Percentiles rank a stretch among this genome's conserved stretches.
Conservation (phyloP, 306 rosid species). For the Sicyos baderoa region DNA sequence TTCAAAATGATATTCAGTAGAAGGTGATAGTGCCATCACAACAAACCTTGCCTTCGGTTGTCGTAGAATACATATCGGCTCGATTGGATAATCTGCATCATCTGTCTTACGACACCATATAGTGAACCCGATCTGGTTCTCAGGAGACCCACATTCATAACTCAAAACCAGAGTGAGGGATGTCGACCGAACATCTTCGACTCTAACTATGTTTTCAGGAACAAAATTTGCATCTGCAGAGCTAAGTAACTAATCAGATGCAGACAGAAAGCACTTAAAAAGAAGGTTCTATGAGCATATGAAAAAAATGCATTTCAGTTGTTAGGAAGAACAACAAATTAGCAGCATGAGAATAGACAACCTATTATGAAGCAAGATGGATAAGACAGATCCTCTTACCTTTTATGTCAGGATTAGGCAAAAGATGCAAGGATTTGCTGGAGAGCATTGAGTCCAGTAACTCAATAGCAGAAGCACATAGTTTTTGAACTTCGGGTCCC, state of each 20-base stretch:
- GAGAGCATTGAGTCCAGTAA: constrained; percentile 53
- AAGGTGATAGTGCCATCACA: constrained; percentile 50
- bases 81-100: constrained; percentile 44
- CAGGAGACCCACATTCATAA: constrained; percentile 35
- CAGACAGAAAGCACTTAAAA: not conserved
- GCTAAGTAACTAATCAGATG: constrained; percentile 12
- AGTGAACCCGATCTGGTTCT: constrained; percentile 34
- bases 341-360: not conserved
- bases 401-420: constrained; percentile 31
- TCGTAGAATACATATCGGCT: constrained; percentile 47
- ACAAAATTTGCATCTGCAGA: constrained; percentile 48
- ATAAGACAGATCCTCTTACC: constrained; percentile 30
- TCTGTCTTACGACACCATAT: constrained; percentile 66
- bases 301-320: not conserved
- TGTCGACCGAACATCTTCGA: constrained; percentile 67
- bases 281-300: not conserved
- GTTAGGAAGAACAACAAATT: not conserved
- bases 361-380: not conserved
- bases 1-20: constrained; percentile 67
- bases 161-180: constrained; percentile 60
- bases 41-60: constrained; percentile 47
- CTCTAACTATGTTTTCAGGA: constrained; percentile 50
- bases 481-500: constrained; percentile 89
- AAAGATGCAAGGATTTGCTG: constrained; percentile 24
- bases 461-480: constrained; percentile 67